Evolutionary conservation across 352 stramenopile species (phyloP).

Genomic region (Phytopythium delawarense): DNA sequence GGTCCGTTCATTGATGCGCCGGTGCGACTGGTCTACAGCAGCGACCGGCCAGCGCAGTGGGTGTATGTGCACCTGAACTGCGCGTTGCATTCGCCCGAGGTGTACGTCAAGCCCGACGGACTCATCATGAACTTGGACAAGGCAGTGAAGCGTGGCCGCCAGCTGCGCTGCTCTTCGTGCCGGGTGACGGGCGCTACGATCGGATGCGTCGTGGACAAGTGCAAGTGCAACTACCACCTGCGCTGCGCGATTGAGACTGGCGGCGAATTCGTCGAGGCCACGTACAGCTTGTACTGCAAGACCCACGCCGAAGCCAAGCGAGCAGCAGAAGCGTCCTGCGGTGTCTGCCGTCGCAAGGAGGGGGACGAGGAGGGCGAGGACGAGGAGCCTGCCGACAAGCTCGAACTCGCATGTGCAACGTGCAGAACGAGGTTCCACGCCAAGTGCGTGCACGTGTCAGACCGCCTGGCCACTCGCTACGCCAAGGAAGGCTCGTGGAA

Average conservation of each 20-base stretch:
- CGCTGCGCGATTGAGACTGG: constrained; percentile 70
- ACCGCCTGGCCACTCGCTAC: constrained; percentile 51
- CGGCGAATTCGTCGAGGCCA: constrained; percentile 66
- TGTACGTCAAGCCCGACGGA: constrained; percentile 76
- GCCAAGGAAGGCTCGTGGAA: constrained; percentile 29
- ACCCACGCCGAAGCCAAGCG: constrained; percentile 46
- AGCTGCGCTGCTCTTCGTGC: constrained; percentile 70
- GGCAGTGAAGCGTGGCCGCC: constrained; percentile 72
- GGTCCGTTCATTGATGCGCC: constrained; percentile 70
- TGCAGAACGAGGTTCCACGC: constrained; percentile 72
- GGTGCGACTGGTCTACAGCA: constrained; percentile 56
- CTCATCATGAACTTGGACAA: constrained; percentile 79
- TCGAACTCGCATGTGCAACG: constrained; percentile 56
- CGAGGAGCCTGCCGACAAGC: constrained; percentile 7
- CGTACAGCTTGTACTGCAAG: constrained; percentile 75
- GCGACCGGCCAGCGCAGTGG: constrained; percentile 63
- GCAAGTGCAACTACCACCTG: constrained; percentile 74
- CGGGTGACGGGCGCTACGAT: constrained; percentile 68
- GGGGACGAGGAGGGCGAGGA: constrained; percentile 36
- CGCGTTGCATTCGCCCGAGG: constrained; percentile 72
- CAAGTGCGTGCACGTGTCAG: constrained; percentile 80
- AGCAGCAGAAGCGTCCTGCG: constrained; percentile 30
- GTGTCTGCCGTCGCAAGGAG: constrained; percentile 44
- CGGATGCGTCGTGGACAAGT: constrained; percentile 74
- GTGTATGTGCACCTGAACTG: constrained; percentile 84